A percentile compares a stretch with the other conserved stretches of the same genome.
Conservation (phyloP, 371 early-diverging fungal species). For the Conidiobolus incongruus region DNA sequence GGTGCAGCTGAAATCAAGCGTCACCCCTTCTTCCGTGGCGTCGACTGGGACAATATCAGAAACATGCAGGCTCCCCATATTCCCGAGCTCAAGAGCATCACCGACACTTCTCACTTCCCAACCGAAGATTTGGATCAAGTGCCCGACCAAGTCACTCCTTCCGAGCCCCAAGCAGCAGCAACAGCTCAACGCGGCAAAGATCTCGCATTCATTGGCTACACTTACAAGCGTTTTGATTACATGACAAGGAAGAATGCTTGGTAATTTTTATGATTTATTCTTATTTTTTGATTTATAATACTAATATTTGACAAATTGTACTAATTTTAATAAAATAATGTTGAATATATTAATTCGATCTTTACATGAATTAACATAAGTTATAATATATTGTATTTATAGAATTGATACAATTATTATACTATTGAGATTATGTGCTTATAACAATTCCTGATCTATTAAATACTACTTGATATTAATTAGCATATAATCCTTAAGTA, state of each 20-base stretch:
- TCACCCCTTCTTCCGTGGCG: constrained; percentile 90
- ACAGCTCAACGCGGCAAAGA: constrained; percentile 52
- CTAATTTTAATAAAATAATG: too few relatives aligned
- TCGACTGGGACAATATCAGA: constrained; percentile 82
- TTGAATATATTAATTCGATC: too few relatives aligned
- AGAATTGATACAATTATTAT: too few relatives aligned
- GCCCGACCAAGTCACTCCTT: constrained; percentile 17
- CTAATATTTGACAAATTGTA: too few relatives aligned
- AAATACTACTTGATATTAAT: too few relatives aligned
- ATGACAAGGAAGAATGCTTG: constrained; percentile 42
- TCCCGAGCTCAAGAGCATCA: constrained; percentile 81
- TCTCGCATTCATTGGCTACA: constrained; percentile 91
- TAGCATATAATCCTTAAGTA: too few relatives aligned
- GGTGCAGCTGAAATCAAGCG: constrained; percentile 69
- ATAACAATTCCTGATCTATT: too few relatives aligned
- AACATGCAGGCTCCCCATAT: constrained; percentile 75
- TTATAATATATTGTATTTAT: too few relatives aligned
- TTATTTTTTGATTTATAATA: too few relatives aligned
- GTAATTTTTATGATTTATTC: too few relatives aligned
- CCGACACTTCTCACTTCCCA: constrained; percentile 94
- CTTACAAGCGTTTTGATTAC: constrained; percentile 83
- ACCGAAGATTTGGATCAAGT: constrained; percentile 73
- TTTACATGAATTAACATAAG: too few relatives aligned
- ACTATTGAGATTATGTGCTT: too few relatives aligned
- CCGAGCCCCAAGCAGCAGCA: not conserved